Base-by-base conservation (phyloP, 352 stramenopile species). In the Blastocystis sp. region DNA sequence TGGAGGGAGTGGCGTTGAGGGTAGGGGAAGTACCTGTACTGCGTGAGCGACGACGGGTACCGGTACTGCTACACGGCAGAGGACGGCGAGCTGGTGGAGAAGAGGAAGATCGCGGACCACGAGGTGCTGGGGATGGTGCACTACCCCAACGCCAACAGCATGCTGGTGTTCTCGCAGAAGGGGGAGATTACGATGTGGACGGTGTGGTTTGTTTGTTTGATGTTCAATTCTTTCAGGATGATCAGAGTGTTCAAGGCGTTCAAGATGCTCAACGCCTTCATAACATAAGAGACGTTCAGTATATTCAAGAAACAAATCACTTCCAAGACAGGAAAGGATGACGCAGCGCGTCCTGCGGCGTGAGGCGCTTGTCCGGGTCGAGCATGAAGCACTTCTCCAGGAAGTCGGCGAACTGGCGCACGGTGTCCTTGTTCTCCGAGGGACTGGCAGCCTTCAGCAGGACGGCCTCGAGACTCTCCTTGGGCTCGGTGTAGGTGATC, bases 351-450 rank as follows among this genome's bases (percentile, higher is more conserved):
- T 95, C 93, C 3, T 86, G 90, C 17, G 94, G 92, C 0, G 91
- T 92, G 64, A 95, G 92, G 1, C 93, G 92, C 90, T 94, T 95
- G 34, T 90, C 78, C 9, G 93, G 92, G 67, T 96, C 93, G 10
- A 96, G 79, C 23, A 89, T 89, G 67, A 96, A 92, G 91, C 94
- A 95, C 34, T 93, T 92, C 56, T 95, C 93, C 56, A 96, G 76
- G 34, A 96, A 88, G 60, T 91, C 90, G 40, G 81, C 67, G 3
- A 92, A 74, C 19, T 88, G 3, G 0, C 21, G n/a, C 23, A 76
- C 40, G 9, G 43, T 43, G 34, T 43, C 80, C 70, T 89, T 59
- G 91, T 41, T 28, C 62, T 90, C 7, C 17, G 17, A 40, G 40
- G 56, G 10, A 17, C 41, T 93, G 77, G 94, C 94, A 19, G 92